phyloP scores from a whole-genome alignment of 805 yeast species.

The Kuraishia molischiana region DNA sequence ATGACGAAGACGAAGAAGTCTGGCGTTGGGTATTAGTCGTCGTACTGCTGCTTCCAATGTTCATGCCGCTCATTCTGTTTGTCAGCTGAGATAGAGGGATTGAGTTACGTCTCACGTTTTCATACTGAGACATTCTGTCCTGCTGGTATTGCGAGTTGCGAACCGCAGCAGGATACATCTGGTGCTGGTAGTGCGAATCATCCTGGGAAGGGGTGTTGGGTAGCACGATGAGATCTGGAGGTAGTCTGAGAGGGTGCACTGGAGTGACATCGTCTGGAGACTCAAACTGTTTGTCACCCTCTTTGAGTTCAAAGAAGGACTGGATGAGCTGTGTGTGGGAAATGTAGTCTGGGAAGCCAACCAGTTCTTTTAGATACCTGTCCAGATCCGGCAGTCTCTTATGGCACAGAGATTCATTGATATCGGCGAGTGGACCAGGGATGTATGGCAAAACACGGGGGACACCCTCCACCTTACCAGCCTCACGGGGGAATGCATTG shows the following conservation, averaged over 20 bases:
- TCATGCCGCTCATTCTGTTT: conserved; percentile 14
- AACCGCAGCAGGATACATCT: conserved; percentile 15
- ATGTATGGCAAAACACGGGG: conserved; percentile 83
- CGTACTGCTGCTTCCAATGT: conserved; percentile 5
- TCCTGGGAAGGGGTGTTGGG: conserved; percentile 4
- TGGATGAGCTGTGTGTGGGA: conserved; percentile 61
- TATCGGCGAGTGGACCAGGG: conserved; percentile 92
- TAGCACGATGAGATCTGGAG: conserved; percentile 19
- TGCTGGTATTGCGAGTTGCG: conserved; percentile 33
- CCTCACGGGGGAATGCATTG: conserved; percentile 83
- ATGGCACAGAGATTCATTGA: conserved; percentile 61
- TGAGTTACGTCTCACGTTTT: conserved; percentile 14
- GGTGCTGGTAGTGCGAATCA: conserved; percentile 17
- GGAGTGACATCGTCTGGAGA: conserved; percentile 10
- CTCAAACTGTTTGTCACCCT: conserved; percentile 47
- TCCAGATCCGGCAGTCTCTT: conserved; percentile 46
- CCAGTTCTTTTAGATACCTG: conserved; percentile 40
- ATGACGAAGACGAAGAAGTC: conserved; percentile 11
- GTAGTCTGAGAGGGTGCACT: conserved; percentile 17
- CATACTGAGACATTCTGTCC: conserved; percentile 43
- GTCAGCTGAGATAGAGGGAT: conserved; percentile 6
- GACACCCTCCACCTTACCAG: conserved; percentile 69
- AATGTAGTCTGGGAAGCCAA: conserved; percentile 68
- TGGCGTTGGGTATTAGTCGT: conserved; percentile 9
- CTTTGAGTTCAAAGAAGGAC: conserved; percentile 56